Evolutionary conservation across 805 yeast genomes (phyloP), one percentile per base, ranked within the genome.

Genomic region (Hanseniaspora osmophila): DNA sequence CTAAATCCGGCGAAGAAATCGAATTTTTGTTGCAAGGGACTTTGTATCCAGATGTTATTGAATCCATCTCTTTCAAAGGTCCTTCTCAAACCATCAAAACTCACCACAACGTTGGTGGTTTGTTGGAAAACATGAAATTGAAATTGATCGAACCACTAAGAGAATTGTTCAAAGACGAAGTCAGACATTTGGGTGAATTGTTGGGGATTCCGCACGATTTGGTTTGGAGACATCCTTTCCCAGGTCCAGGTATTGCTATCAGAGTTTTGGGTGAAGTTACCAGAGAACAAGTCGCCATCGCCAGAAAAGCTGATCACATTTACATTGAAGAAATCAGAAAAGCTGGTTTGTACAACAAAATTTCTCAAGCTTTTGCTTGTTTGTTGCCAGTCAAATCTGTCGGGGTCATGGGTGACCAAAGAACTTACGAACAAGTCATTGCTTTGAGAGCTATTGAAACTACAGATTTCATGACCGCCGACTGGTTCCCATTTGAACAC

Each of bases 141-240:
- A 90, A 92, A 71, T 80, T 92, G 62, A 92, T 92, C 59, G 99
- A 92, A 75, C 99, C 99, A 47, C 77, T 92, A 64, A 83, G 99
- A 69, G 99, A 92, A 73, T 76, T 92, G 60, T 92, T 92, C 77
- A 92, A 92, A 71, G 99, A 92, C 66, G 99, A 92, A 74, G 99
- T 92, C 48, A 86, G 99, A 68, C 84, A 81, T 57, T 73, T 92
- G 55, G 99, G 99, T 68, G 85, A 86, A 71, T 69, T 92, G 45
- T 70, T 92, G 70, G 96, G 95, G 43, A 90, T 92, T 57, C 94
- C 96, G 33, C 92, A 85, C 61, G 97, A 92, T 57, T 75, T 92
- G 56, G 97, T 92, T 54, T 90, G 97, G 97, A 85, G 99, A 75
- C 99, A 92, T 65, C 99, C 99, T 47, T 92, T 92, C 94, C 99